Evolutionary conservation across 139 green algal species (phyloP).

Genomic region (Coelastrella sp.): DNA sequence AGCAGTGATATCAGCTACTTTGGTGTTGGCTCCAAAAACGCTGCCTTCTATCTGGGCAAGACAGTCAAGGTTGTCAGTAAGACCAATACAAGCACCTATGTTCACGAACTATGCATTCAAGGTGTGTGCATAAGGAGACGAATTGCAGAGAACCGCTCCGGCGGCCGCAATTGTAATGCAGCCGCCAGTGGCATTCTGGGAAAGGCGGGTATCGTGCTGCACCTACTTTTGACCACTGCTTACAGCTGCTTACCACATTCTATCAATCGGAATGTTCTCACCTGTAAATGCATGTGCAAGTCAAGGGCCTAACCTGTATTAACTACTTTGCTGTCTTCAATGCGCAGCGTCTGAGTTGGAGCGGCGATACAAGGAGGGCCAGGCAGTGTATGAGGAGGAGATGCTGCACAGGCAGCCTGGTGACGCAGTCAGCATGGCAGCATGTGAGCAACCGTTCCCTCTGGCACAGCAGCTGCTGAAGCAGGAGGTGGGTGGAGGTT

Average conservation of each 20-base stretch:
- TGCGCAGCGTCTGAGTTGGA: constrained; percentile 54
- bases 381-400: constrained; percentile 84
- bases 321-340: background rate
- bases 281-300: background rate
- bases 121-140: background rate
- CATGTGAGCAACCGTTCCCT: background rate
- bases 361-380: constrained; percentile 64
- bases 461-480: constrained; percentile 9
- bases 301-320: background rate
- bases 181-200: no score
- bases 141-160: no score
- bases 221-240: background rate
- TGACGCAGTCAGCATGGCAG: constrained; percentile 15
- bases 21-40: constrained; percentile 86
- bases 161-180: no score
- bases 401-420: constrained; percentile 76
- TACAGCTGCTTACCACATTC: background rate
- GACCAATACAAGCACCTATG: constrained; percentile 48
- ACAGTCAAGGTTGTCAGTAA: constrained; percentile 76
- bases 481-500: constrained; percentile 7
- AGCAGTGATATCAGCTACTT: constrained; percentile 85
- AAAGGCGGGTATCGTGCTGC: no score
- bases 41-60: constrained; percentile 83
- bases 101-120: constrained; percentile 73
- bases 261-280: background rate